Evolutionary conservation across 2,329 filamentous ascomycete genomes (phyloP).

Genomic region (Periconia digitata): DNA sequence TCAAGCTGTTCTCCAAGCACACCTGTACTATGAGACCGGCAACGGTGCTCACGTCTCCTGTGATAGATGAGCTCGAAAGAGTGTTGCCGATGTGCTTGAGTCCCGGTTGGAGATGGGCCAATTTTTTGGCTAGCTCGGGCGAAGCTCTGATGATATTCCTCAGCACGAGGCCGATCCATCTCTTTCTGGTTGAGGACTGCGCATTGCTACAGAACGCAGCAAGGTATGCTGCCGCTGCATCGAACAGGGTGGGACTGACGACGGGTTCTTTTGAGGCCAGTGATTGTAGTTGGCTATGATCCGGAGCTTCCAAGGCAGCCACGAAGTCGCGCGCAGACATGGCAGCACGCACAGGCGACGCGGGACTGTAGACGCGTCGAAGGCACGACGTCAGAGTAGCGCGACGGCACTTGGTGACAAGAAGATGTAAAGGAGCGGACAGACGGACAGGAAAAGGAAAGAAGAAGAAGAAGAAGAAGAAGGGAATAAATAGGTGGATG

Average conservation of each 20-base stretch:
- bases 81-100: constrained; percentile 25
- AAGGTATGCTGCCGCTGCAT: constrained; percentile 25
- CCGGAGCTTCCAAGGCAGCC: constrained; percentile 22
- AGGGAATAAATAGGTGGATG: neutral
- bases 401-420: neutral
- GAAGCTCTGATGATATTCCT: constrained; percentile 26
- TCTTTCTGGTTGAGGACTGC: constrained; percentile 18
- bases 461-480: neutral
- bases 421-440: neutral
- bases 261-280: constrained; percentile 17
- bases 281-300: constrained; percentile 17
- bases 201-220: constrained; percentile 26
- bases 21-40: constrained; percentile 34
- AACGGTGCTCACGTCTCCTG: constrained; percentile 34
- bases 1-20: constrained; percentile 21
- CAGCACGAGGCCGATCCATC: constrained; percentile 38
- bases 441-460: neutral
- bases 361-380: constrained; percentile 2
- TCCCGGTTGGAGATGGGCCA: constrained; percentile 12
- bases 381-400: neutral
- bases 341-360: neutral
- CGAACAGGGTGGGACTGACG: constrained; percentile 11
- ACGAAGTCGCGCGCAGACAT: constrained; percentile 17
- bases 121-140: constrained; percentile 14
- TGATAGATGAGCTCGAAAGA: constrained; percentile 21